These are phyloP conservation scores for Paramecium primaurelia DNA, from an alignment of 73 alveolate genomes.

Conservation along the genomic window DNA sequence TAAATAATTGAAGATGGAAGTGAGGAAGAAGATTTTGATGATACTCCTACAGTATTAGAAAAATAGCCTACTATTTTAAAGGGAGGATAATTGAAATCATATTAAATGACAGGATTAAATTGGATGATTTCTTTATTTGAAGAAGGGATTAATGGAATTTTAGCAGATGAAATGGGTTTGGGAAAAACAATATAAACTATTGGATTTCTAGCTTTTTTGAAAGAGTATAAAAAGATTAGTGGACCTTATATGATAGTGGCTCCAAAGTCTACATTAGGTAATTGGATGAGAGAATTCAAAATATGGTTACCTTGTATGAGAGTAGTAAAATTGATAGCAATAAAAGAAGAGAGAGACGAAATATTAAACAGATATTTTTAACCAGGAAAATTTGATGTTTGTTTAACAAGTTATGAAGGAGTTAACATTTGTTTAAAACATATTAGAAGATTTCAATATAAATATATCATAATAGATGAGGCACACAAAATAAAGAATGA, in stretches of 20 bases:
- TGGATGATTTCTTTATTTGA: slow-evolving; percentile 91
- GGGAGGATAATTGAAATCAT: slow-evolving; percentile 65
- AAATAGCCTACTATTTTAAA: slow-evolving; percentile 49
- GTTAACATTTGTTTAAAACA: slow-evolving; percentile 85
- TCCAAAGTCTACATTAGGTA: slow-evolving; percentile 97
- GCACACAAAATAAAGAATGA: slow-evolving; percentile 99
- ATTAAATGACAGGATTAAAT: slow-evolving; percentile 95
- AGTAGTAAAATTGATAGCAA: slow-evolving; percentile 91
- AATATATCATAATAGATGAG: slow-evolving; percentile 90
- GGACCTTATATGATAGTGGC: slow-evolving; percentile 85
- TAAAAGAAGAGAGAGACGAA: slow-evolving; percentile 89
- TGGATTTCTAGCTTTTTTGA: slow-evolving; percentile 68
- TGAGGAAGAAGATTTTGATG: slow-evolving; percentile 48
- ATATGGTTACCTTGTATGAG: slow-evolving; percentile 91
- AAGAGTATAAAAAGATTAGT: slow-evolving; percentile 68
- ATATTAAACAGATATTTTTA: slow-evolving; percentile 74
- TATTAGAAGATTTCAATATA: slow-evolving; percentile 90
- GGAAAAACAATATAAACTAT: slow-evolving; percentile 86
- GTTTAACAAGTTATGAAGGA: slow-evolving; percentile 97
- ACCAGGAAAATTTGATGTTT: slow-evolving; percentile 92
- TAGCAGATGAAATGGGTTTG: slow-evolving; percentile 93
- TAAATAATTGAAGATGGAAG: slow-evolving; percentile 40
- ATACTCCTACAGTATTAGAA: slow-evolving; percentile 30
- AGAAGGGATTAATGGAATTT: slow-evolving; percentile 88
- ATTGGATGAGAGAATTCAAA: slow-evolving; percentile 95